These are phyloP conservation scores for Magnolia kwangsiensis DNA, from an alignment of 164 flowering plant genomes.

Conservation along the genomic window DNA sequence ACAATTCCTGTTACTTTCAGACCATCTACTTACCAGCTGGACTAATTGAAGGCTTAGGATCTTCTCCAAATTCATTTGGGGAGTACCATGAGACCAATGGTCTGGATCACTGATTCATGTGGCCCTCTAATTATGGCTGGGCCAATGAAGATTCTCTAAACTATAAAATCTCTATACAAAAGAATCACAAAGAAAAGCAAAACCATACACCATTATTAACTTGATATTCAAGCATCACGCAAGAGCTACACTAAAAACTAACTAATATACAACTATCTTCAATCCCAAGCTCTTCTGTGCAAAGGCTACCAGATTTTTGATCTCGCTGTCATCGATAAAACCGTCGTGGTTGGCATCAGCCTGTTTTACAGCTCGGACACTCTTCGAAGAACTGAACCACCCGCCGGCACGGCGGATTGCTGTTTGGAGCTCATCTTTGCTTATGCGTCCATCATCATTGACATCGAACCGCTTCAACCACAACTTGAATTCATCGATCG, in stretches of 20 bases:
- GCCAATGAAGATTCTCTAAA: too few species aligned
- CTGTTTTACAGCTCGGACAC: slow-evolving; percentile 27
- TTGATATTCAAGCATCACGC: neutral
- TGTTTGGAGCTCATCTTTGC: slow-evolving; percentile 29
- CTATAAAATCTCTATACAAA: too few species aligned
- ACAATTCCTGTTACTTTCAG: too few species aligned
- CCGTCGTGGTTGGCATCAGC: slow-evolving; percentile 74
- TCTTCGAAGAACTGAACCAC: slow-evolving; percentile 1
- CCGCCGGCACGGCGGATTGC: neutral
- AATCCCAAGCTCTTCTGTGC: slow-evolving; percentile 6
- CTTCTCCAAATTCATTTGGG: too few species aligned
- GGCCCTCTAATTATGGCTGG: too few species aligned
- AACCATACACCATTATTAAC: neutral
- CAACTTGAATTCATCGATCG: slow-evolving; percentile 3
- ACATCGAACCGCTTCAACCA: slow-evolving; percentile 45
- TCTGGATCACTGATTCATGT: too few species aligned
- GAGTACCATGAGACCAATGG: too few species aligned
- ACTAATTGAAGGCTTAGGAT: too few species aligned
- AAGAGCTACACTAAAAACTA: neutral
- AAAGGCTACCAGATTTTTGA: slow-evolving; percentile 35
- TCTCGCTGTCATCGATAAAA: slow-evolving; percentile 72
- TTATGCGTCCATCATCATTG: slow-evolving; percentile 34
- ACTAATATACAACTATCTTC: neutral
- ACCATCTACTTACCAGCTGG: too few species aligned
- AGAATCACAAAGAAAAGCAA: neutral